Percentiles rank a stretch among this genome's conserved stretches.
phyloP scores from a whole-genome alignment of 768 basidiomycete genomes.

The Pleurotus djamor region DNA sequence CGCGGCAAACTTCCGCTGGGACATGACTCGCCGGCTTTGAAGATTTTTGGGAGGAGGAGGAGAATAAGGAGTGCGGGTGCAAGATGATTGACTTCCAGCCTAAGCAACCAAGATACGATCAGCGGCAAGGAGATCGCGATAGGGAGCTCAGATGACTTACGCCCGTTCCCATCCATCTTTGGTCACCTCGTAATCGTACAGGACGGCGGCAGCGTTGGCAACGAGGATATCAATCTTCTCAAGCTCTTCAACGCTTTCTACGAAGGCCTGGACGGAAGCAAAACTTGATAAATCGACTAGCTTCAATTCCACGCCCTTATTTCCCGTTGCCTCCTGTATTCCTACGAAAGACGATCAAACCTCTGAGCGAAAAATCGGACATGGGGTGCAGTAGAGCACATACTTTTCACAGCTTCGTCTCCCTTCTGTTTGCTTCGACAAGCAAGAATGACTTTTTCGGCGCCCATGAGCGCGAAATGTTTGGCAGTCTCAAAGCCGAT shows the following conservation, averaged over 20 bases:
- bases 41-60: constrained; percentile 39
- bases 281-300: constrained; percentile 38
- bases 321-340: constrained; percentile 28
- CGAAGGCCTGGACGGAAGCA: constrained; percentile 36
- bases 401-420: constrained; percentile 29
- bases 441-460: constrained; percentile 34
- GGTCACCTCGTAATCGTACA: constrained; percentile 18
- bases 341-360: constrained; percentile 17
- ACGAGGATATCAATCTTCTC: constrained; percentile 41
- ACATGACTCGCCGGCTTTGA: constrained; percentile 24
- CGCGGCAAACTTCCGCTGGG: constrained; percentile 27
- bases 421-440: constrained; percentile 35
- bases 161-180: constrained; percentile 44
- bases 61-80: constrained; percentile 36
- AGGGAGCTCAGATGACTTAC: constrained; percentile 32
- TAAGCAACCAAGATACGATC: constrained; percentile 14
- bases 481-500: constrained; percentile 45
- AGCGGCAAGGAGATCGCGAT: neutral
- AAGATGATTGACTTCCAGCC: constrained; percentile 47
- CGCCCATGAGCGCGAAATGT: constrained; percentile 42
- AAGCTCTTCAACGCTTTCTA: constrained; percentile 25
- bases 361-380: neutral
- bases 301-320: constrained; percentile 32
- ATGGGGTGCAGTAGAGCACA: constrained; percentile 9
- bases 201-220: constrained; percentile 34